These are phyloP conservation scores for Aspergillus clavatus DNA, from an alignment of 2,329 filamentous ascomycete species.

Conservation along the genomic window DNA sequence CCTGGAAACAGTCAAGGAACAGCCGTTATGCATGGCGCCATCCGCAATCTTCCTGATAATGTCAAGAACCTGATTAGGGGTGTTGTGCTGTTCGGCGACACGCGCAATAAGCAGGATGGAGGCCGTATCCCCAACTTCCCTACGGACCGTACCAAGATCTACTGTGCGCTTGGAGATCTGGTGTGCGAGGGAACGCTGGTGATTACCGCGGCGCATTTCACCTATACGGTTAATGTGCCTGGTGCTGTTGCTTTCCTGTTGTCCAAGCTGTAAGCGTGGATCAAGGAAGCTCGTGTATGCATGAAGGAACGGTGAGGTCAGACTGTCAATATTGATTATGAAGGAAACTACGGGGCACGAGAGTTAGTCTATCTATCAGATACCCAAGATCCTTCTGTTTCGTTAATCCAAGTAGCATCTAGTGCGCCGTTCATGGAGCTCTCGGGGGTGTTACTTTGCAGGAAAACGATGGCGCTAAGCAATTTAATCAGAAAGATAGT, in stretches of 20 bases:
- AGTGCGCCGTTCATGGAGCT: too few species aligned
- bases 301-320: too few species aligned
- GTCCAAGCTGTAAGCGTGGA: neutral
- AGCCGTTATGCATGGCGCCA: slow-evolving; percentile 40
- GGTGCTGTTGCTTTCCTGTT: slow-evolving; percentile 12
- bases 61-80: slow-evolving; percentile 31
- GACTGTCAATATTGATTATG: too few species aligned
- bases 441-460: too few species aligned
- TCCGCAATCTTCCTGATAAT: slow-evolving; percentile 29
- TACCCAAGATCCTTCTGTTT: too few species aligned
- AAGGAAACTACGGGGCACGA: too few species aligned
- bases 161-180: slow-evolving; percentile 15
- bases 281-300: too few species aligned
- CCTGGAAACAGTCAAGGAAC: slow-evolving; percentile 40
- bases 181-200: slow-evolving; percentile 16
- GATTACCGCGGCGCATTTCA: slow-evolving; percentile 14
- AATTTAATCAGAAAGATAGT: too few species aligned
- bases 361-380: too few species aligned
- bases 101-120: slow-evolving; percentile 17
- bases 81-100: slow-evolving; percentile 40
- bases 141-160: slow-evolving; percentile 15
- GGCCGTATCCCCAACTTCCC: slow-evolving; percentile 17
- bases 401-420: too few species aligned
- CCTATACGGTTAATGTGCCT: slow-evolving; percentile 10
- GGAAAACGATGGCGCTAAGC: too few species aligned